phyloP scores from a whole-genome alignment of 78 protist genomes.

The Cyanophora paradoxa region DNA sequence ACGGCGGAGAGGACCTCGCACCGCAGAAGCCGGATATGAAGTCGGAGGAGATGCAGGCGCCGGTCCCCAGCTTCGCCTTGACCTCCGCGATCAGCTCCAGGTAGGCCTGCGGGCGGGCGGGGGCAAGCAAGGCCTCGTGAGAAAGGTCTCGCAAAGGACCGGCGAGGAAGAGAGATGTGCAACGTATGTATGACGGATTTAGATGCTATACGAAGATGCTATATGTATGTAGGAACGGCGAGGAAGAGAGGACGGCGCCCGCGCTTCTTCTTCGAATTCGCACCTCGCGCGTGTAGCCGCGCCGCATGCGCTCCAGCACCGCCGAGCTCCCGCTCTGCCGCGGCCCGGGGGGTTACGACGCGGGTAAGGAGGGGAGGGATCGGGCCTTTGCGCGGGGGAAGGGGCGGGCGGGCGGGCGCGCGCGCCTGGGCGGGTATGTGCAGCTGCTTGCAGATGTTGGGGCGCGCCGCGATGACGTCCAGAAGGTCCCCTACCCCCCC shows the following conservation, averaged over 20 bases:
- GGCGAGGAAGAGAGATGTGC: too few species aligned
- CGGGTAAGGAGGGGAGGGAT: background rate
- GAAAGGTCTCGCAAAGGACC: background rate
- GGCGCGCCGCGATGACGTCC: conserved; percentile 11
- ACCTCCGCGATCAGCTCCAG: conserved; percentile 45
- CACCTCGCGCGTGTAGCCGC: conserved; percentile 67
- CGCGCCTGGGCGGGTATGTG: conserved; percentile 81
- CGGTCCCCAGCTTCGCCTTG: background rate
- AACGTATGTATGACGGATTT: too few species aligned
- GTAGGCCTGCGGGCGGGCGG: conserved; percentile 27
- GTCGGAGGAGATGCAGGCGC: conserved; percentile 51
- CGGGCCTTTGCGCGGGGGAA: background rate
- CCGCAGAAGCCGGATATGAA: conserved; percentile 87
- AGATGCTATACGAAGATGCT: too few species aligned
- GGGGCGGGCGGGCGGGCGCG: background rate
- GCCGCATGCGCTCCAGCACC: conserved; percentile 72
- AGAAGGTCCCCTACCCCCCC: too few species aligned
- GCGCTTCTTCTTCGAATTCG: background rate
- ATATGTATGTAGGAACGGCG: background rate
- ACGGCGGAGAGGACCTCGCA: too few species aligned
- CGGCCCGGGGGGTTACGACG: background rate
- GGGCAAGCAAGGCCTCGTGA: background rate
- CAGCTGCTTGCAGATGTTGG: conserved; percentile 67
- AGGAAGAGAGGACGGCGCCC: background rate
- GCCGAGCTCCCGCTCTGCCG: conserved; percentile 25